Percentiles rank a stretch among this genome's conserved stretches.
Conservation (phyloP, 768 basidiomycete species). For the Grammothele lineata region DNA sequence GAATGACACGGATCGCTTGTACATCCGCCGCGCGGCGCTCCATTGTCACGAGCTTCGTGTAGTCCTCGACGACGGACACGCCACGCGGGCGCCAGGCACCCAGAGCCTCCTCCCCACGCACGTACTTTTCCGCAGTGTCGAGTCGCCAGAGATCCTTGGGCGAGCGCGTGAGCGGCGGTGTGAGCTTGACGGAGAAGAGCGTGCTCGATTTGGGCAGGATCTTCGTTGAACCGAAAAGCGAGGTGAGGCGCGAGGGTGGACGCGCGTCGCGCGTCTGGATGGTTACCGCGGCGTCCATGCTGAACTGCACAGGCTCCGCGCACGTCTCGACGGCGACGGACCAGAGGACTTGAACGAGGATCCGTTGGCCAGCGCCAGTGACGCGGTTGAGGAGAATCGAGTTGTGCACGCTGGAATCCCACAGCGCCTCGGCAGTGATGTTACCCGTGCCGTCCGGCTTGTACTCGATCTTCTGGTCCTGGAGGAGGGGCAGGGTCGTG, state of each 20-base stretch:
- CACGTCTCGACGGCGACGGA: slow-evolving; percentile 80
- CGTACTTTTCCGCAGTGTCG: slow-evolving; percentile 93
- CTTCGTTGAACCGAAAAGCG: slow-evolving; percentile 74
- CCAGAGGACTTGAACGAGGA: slow-evolving; percentile 76
- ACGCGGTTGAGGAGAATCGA: slow-evolving; percentile 83
- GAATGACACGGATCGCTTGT: slow-evolving; percentile 78
- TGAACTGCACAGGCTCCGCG: slow-evolving; percentile 82
- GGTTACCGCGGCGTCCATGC: slow-evolving; percentile 78
- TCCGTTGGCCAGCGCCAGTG: slow-evolving; percentile 70
- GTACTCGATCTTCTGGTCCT: slow-evolving; percentile 72
- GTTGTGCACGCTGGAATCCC: slow-evolving; percentile 93
- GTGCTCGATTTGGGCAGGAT: slow-evolving; percentile 74
- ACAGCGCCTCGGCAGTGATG: slow-evolving; percentile 67
- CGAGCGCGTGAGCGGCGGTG: slow-evolving; percentile 81
- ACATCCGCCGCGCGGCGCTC: slow-evolving; percentile 84
- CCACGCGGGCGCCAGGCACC: slow-evolving; percentile 85
- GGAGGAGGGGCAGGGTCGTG: slow-evolving; percentile 68
- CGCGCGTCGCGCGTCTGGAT: slow-evolving; percentile 84
- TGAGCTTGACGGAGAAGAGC: slow-evolving; percentile 79
- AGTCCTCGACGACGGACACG: slow-evolving; percentile 85
- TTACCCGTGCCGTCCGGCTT: slow-evolving; percentile 78
- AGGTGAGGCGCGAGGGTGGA: slow-evolving; percentile 72
- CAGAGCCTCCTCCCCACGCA: slow-evolving; percentile 85
- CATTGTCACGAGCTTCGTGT: slow-evolving; percentile 62
- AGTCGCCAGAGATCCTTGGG: slow-evolving; percentile 90